Evolutionary conservation across 768 basidiomycete species (phyloP).

Genomic region (Xerocomellus amylosporus): DNA sequence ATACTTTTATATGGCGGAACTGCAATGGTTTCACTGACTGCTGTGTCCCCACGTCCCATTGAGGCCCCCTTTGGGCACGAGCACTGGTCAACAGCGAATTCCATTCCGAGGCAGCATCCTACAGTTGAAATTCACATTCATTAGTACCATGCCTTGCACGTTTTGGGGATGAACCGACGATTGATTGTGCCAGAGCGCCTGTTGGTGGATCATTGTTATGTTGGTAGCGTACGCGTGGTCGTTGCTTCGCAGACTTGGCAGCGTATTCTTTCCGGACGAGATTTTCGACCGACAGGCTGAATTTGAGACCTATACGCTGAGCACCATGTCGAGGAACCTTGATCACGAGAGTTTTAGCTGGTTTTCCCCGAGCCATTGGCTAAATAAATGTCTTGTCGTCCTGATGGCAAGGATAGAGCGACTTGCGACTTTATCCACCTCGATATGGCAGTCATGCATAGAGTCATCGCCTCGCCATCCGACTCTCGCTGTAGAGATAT

Average conservation of each 20-base stretch:
- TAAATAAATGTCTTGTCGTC: not conserved
- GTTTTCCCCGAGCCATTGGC: constrained; percentile 41
- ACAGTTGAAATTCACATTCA: not conserved
- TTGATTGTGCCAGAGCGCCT: constrained; percentile 52
- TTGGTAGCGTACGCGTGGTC: constrained; percentile 41
- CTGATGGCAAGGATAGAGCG: not conserved
- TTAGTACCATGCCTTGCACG: not conserved
- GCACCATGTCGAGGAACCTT: constrained; percentile 75
- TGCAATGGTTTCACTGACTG: constrained; percentile 49
- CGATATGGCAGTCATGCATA: constrained; percentile 11
- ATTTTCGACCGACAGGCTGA: constrained; percentile 55
- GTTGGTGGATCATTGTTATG: constrained; percentile 52
- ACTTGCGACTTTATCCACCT: constrained; percentile 1
- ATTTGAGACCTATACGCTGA: constrained; percentile 64
- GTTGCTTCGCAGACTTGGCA: constrained; percentile 45
- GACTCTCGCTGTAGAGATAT: not conserved
- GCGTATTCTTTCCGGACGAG: constrained; percentile 50
- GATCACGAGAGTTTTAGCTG: constrained; percentile 54
- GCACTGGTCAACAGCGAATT: constrained; percentile 77
- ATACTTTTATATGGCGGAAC: not conserved
- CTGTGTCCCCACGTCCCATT: constrained; percentile 86
- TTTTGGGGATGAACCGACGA: constrained; percentile 45
- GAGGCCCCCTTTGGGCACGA: constrained; percentile 77
- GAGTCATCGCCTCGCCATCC: not conserved
- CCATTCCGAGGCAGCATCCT: constrained; percentile 84